Evolutionary conservation across 768 basidiomycete genomes (phyloP).

Genomic region (Boletus barrowsii): DNA sequence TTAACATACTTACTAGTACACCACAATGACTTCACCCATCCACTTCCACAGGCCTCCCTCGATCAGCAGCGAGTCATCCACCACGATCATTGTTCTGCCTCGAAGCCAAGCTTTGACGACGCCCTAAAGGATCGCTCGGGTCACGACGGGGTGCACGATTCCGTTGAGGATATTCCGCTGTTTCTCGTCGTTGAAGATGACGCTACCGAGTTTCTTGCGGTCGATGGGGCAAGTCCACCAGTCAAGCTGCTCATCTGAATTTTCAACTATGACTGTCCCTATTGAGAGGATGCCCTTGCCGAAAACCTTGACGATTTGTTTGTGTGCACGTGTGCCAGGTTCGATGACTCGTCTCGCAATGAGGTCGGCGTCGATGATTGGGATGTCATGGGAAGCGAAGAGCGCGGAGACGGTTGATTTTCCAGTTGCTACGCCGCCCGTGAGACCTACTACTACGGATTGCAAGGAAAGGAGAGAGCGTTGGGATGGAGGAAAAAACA

Average conservation of each 20-base stretch:
- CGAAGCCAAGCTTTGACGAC: slow-evolving; percentile 70
- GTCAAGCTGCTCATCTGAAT: background rate
- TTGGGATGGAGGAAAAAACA: background rate
- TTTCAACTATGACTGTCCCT: too few relatives aligned
- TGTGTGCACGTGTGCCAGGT: slow-evolving; percentile 75
- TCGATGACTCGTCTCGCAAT: slow-evolving; percentile 83
- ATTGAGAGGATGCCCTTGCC: slow-evolving; percentile 62
- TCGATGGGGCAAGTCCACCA: slow-evolving; percentile 68
- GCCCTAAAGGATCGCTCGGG: slow-evolving; percentile 65
- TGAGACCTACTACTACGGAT: slow-evolving; percentile 80
- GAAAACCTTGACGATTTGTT: slow-evolving; percentile 65
- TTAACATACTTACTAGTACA: slow-evolving; percentile 86
- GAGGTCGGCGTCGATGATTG: slow-evolving; percentile 91
- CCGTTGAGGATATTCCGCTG: slow-evolving; percentile 74
- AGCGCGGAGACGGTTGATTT: slow-evolving; percentile 89
- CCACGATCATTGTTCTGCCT: slow-evolving; percentile 74
- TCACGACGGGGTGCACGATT: slow-evolving; percentile 92
- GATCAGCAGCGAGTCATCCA: slow-evolving; percentile 91
- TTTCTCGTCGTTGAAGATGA: slow-evolving; percentile 77
- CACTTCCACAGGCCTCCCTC: slow-evolving; percentile 83
- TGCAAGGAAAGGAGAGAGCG: background rate
- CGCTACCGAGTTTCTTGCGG: slow-evolving; percentile 77
- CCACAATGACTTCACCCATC: slow-evolving; percentile 82
- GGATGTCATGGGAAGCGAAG: slow-evolving; percentile 61
- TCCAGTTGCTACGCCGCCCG: slow-evolving; percentile 94